A percentile compares a stretch with the other conserved stretches of the same genome.
These are phyloP conservation scores for Fusarium humuli DNA, from an alignment of 2,329 filamentous ascomycete species.

Conservation along the genomic window DNA sequence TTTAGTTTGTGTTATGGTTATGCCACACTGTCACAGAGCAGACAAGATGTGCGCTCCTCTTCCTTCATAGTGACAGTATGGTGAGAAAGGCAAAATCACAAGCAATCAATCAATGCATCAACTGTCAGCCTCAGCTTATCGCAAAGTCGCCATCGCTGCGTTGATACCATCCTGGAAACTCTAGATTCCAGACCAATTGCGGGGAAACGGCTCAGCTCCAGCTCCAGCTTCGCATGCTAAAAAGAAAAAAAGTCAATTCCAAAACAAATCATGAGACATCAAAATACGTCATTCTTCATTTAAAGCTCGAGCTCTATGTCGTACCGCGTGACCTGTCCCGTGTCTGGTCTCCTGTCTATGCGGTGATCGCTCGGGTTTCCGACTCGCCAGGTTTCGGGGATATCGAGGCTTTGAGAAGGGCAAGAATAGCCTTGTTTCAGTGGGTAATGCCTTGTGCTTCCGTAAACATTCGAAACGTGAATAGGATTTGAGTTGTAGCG, in stretches of 20 bases:
- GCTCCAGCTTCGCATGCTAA: not conserved
- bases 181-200: slow-evolving; percentile 17
- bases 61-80: not conserved
- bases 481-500: slow-evolving; percentile 8
- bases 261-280: slow-evolving; percentile 12
- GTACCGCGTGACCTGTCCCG: slow-evolving; percentile 11
- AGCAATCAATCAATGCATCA: not conserved
- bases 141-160: slow-evolving; percentile 19
- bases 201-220: slow-evolving; percentile 14
- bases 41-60: not conserved
- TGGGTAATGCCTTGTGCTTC: slow-evolving; percentile 7
- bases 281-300: slow-evolving; percentile 29
- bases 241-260: slow-evolving; percentile 23
- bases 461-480: slow-evolving; percentile 4
- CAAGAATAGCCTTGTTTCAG: slow-evolving; percentile 25
- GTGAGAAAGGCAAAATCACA: not conserved
- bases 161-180: slow-evolving; percentile 15
- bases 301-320: slow-evolving; percentile 1
- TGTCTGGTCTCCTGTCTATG: not conserved
- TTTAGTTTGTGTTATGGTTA: not conserved
- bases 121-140: slow-evolving; percentile 14
- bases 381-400: slow-evolving; percentile 21
- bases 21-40: slow-evolving; percentile 1
- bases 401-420: slow-evolving; percentile 27
- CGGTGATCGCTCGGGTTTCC: slow-evolving; percentile 36